Base-by-base conservation (phyloP, 768 basidiomycete genomes). In the Leccinum fibrillosum region DNA sequence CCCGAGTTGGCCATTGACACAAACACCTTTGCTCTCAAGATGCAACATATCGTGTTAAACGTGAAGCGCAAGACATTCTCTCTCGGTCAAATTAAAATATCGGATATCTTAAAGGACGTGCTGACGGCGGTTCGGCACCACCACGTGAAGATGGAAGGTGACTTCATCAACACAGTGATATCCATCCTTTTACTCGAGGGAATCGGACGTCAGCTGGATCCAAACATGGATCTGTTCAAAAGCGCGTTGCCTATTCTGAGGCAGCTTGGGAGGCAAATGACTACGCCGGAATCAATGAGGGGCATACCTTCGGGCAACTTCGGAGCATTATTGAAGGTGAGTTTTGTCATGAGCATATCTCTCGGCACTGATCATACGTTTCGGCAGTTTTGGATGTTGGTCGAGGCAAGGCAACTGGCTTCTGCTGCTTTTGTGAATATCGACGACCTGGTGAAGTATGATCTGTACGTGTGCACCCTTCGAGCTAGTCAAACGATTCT, bases 1-100 rank as follows among this genome's bases (percentile, higher is more conserved):
- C 97, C 97, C 2, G 89, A 96, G 58, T 81, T 96, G 35, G 94
- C 88, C 5, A 77, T 95, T 57, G 94, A 99, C 64, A 82, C 88
- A 2, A 95, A 98, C 76, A 96, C 90, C 4, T 99, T 98, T 70
- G 95, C 96, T 26, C 80, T 99, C 53, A 95, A 94, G 77, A 97
- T 98, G 85, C 97, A 99, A 71, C 92, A 98, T 69, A 83, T 98
- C 56, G 90, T 98, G 13, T 80, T 98, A 32, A 85, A 81, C 67
- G 90, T 99, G 64, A 98, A 98, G 76, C 86, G 90, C 64, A 96
- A 94, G 75, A 98, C 97, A 2, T 99, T 99, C 76, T 92, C 92
- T 25, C 84, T 99, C 5, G 94, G 92, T n/a, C 88, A 93, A 72
- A 93, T 99, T 76, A 93, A 91, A 72, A 97, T 99, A 55, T 89